phyloP scores from a whole-genome alignment of 805 yeast species.

The Candida ascalaphidarum region DNA sequence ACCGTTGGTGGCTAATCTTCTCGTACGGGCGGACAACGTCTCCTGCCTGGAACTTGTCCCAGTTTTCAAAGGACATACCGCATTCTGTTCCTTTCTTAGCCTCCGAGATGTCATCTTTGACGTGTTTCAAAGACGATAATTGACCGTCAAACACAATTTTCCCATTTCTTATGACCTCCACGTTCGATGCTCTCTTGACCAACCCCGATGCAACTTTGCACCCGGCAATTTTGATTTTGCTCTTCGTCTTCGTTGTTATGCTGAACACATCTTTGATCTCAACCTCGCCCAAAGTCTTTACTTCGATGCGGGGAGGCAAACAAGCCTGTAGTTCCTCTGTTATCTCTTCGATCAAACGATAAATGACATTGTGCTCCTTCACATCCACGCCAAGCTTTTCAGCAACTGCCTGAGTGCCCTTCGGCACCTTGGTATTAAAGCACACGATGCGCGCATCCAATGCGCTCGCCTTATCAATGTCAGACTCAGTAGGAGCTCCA shows the following conservation, averaged over 20 bases:
- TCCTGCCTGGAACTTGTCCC: constrained; percentile 65
- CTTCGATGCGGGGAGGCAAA: constrained; percentile 59
- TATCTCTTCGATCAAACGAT: constrained; percentile 81
- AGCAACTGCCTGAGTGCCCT: constrained; percentile 53
- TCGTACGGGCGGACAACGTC: constrained; percentile 72
- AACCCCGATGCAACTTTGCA: constrained; percentile 69
- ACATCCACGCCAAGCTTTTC: constrained; percentile 48
- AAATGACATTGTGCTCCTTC: constrained; percentile 69
- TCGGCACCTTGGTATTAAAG: constrained; percentile 67
- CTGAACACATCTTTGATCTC: constrained; percentile 65
- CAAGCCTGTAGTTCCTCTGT: constrained; percentile 50
- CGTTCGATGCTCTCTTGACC: constrained; percentile 48
- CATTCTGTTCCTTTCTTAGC: constrained; percentile 85
- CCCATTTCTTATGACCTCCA: constrained; percentile 48
- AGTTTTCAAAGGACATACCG: constrained; percentile 66
- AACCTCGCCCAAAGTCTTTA: constrained; percentile 57
- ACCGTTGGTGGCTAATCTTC: constrained; percentile 39
- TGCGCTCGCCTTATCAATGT: constrained; percentile 31
- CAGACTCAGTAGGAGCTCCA: constrained; percentile 56
- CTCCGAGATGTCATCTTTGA: constrained; percentile 69
- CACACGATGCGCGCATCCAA: constrained; percentile 62
- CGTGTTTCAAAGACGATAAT: constrained; percentile 68
- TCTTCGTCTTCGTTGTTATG: constrained; percentile 50
- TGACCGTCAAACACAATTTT: constrained; percentile 47
- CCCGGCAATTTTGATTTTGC: constrained; percentile 69